phyloP scores from a whole-genome alignment of 768 basidiomycete genomes.

The Cystobasidium onofrii region DNA sequence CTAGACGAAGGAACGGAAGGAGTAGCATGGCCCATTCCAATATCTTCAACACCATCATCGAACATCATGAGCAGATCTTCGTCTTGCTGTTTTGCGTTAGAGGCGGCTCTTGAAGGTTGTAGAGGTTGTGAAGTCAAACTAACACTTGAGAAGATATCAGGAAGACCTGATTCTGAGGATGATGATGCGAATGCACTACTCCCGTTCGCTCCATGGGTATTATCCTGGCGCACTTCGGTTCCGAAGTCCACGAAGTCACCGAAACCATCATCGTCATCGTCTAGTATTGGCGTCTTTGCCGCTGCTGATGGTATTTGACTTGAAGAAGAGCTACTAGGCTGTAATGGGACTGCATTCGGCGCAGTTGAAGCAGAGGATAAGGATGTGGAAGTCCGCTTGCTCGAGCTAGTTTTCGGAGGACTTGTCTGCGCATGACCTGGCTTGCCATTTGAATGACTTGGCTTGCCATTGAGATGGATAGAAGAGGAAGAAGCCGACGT shows the following conservation, averaged over 20 bases:
- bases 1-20: constrained; percentile 28
- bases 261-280: constrained; percentile 64
- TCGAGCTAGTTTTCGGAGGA: background rate
- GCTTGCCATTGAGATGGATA: background rate
- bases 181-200: background rate
- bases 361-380: too few relatives aligned
- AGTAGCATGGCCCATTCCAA: constrained; percentile 43
- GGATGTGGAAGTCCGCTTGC: background rate
- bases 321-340: background rate
- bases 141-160: background rate
- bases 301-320: background rate
- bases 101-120: background rate
- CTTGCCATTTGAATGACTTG: too few relatives aligned
- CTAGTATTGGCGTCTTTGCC: background rate
- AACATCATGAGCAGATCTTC: constrained; percentile 44
- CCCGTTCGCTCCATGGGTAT: background rate
- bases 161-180: background rate
- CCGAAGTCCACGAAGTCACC: constrained; percentile 52
- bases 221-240: background rate
- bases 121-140: background rate
- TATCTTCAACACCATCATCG: constrained; percentile 42
- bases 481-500: constrained; percentile 11
- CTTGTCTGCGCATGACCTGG: too few relatives aligned
- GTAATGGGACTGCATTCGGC: background rate
- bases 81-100: constrained; percentile 37